phyloP scores from a whole-genome alignment of 2,329 filamentous ascomycete genomes.

The Aspergillus tamarii region DNA sequence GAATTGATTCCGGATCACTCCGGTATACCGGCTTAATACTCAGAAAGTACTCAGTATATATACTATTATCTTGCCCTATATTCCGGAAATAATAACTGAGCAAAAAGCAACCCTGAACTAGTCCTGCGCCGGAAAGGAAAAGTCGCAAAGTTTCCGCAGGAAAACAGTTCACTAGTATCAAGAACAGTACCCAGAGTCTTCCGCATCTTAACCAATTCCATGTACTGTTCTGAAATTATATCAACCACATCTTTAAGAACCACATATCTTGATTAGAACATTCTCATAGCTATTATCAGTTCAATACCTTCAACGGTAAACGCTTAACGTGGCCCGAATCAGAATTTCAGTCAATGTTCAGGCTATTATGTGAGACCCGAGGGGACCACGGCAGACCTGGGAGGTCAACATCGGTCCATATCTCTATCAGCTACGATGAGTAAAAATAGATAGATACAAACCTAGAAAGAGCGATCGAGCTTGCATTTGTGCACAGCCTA shows the following conservation, averaged over 20 bases:
- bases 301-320: background rate
- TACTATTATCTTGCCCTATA: too few relatives aligned
- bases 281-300: background rate
- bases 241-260: fast-evolving
- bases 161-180: too few relatives aligned
- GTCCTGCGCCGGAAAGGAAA: too few relatives aligned
- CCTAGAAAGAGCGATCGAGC: background rate
- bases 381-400: background rate
- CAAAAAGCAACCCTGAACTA: too few relatives aligned
- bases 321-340: background rate
- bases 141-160: too few relatives aligned
- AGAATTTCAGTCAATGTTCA: background rate
- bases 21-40: too few relatives aligned
- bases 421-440: background rate
- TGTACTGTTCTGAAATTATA: background rate
- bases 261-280: background rate
- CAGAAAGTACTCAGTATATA: too few relatives aligned
- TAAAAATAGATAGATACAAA: background rate
- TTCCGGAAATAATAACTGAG: too few relatives aligned
- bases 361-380: background rate
- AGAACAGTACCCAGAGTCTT: too few relatives aligned
- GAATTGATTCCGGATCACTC: too few relatives aligned
- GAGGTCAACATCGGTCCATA: background rate
- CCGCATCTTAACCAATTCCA: too few relatives aligned
- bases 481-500: background rate